Base-by-base conservation (phyloP, 306 rosid genomes). In the Vicia faba region DNA sequence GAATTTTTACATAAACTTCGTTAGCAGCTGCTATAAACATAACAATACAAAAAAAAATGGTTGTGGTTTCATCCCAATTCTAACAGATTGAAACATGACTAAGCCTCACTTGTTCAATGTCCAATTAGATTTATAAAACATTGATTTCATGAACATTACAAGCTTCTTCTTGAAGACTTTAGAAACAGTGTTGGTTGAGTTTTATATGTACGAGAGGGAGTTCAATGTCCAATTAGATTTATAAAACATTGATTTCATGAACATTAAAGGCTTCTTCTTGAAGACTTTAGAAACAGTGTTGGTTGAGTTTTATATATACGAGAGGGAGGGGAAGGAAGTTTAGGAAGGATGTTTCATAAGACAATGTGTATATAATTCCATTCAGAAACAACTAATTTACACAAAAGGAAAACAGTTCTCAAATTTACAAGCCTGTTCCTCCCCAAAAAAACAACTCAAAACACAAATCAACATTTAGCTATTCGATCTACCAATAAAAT, bases 361-460 rank as follows among this genome's bases (percentile, higher is more conserved):
- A 65, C 71, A 66, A 63, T 35, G 54, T 74, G 44, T 74, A 64
- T 66, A 66, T 73, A 64, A 57, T 65, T 70, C 71, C 68, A 69
- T 60, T 70, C 68, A 51, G 74, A 66, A 44, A 70, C 53, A 75
- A 65, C 76, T 65, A 66, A 70, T 60, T 80, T 75, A 75, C 80
- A 82, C 60, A 61, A 71, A 66, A 20, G 50, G 64, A 72, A 75
- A 75, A 70, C 75, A 70, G 64, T 66, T 43, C 80, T 75, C 84
- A 74, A 74, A 75, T 75, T 75, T 75, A 75, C 75, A 80, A 31
- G 74, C 77, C 66, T 43, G 68, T 60, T 75, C 31, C 80, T 59
- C 67, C 65, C 41, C 64, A 64, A 74, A 41, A 54, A 41, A 54
- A 62, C 67, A 70, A 64, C 56, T 41, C 54, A 33, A 33, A 41